Percentiles rank a stretch among this genome's conserved stretches.
These are phyloP conservation scores for Euphorbia lathyris DNA, from an alignment of 345 rosid species.

Conservation along the genomic window DNA sequence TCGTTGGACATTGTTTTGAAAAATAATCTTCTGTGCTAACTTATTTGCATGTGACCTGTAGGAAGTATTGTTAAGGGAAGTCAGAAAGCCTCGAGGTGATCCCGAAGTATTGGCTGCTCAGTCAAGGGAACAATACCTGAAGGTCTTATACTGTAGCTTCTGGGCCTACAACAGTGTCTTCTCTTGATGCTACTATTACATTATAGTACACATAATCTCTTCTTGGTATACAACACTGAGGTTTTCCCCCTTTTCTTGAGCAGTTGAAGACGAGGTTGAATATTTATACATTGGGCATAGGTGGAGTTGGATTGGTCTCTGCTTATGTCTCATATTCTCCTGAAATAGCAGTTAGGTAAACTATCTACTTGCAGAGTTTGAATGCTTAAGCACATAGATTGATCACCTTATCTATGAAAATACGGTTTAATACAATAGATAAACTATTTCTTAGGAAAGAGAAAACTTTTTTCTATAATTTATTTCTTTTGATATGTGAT, in stretches of 20 bases:
- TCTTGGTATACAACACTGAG: background rate
- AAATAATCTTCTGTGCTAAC: conserved; percentile 10
- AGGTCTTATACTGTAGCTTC: conserved; percentile 41
- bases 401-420: background rate
- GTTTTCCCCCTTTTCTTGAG: background rate
- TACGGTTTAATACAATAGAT: background rate
- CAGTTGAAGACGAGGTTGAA: conserved; percentile 80
- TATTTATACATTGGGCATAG: conserved; percentile 66
- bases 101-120: conserved; percentile 72
- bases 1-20: background rate
- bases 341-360: conserved; percentile 83
- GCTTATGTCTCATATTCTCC: conserved; percentile 78
- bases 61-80: conserved; percentile 69
- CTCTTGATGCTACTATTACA: background rate
- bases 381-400: background rate
- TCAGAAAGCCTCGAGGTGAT: conserved; percentile 65
- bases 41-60: conserved; percentile 27
- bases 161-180: conserved; percentile 1
- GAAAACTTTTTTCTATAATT: background rate
- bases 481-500: background rate
- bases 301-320: conserved; percentile 84
- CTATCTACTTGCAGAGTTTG: conserved; percentile 13
- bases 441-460: background rate
- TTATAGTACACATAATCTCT: background rate
- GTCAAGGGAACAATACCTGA: conserved; percentile 68